Evolutionary conservation across 331 rosid species (phyloP), one percentile per base, ranked within the genome.

Genomic region (Erythrophleum ivorense): DNA sequence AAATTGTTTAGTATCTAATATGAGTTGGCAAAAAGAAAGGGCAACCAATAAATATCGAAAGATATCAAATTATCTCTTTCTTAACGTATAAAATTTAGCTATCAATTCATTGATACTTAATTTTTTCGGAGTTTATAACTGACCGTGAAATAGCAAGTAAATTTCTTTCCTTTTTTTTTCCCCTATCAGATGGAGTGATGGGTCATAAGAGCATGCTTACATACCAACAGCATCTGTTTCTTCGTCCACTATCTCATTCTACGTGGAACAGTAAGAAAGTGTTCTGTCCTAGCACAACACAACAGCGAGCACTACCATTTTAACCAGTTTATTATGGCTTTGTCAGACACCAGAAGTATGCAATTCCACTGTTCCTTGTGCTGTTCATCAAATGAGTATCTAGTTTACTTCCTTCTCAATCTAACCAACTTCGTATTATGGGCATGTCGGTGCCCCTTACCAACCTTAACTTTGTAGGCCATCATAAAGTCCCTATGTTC

Each of bases 281-380:
- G 41, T 49, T 72, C 5, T 33, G 41, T 15, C 1, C 31, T 72
- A 50, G 41, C 71, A 36, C 71, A 38, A 16, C 11, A 50, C 9
- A 50, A 33, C 16, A 33, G 62, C 29, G n/a, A 31, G 21, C 18
- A 71, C 40, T 29, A 24, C 21, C 18, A 48, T 34, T 14, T 50
- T 7, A 50, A 71, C 45, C 45, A 29, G 59, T 31, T 72, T 15
- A 38, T 7, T 71, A 15, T 19, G 84, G 75, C 40, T 68, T 77
- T 19, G 29, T 59, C 78, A 67, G 73, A 80, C 62, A 50, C 55
- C 49, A 63, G 41, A 87, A 87, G 86, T 89, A 83, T 78, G 86
- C 87, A 85, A 83, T 85, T 85, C 71, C 60, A 89, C 85, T 85
- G 77, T 85, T 82, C 57, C 59, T 70, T 84, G n/a, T 52, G 48